Percentiles rank a stretch among this genome's conserved stretches.
These are phyloP conservation scores for Adansonia digitata DNA, from an alignment of 345 rosid species.

Conservation along the genomic window DNA sequence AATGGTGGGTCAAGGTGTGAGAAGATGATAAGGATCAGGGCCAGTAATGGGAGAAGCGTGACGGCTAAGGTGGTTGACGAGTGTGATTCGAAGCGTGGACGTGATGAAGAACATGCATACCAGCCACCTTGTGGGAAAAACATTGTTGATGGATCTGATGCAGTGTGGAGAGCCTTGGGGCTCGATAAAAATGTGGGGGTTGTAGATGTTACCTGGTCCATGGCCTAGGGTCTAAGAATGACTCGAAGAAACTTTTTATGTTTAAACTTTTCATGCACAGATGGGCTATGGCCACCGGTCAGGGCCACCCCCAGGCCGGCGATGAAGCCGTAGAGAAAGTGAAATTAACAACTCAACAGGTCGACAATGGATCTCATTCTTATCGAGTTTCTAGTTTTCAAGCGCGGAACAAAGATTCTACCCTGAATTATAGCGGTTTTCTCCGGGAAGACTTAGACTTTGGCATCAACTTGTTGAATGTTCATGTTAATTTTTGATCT, in stretches of 20 bases:
- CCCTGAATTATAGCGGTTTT: too few relatives aligned
- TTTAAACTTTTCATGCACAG: too few relatives aligned
- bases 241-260: neutral
- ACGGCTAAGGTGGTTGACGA: constrained; percentile 38
- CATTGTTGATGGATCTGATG: constrained; percentile 38
- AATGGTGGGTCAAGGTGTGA: constrained; percentile 26
- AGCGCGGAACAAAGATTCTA: too few relatives aligned
- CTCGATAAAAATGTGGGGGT: constrained; percentile 21
- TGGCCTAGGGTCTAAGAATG: constrained; percentile 16
- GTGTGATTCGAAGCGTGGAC: constrained; percentile 35
- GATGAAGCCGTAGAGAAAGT: too few relatives aligned
- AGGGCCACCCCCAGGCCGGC: too few relatives aligned
- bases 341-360: too few relatives aligned
- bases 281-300: too few relatives aligned
- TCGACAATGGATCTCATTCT: too few relatives aligned
- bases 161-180: constrained; percentile 37
- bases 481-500: too few relatives aligned
- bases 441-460: too few relatives aligned
- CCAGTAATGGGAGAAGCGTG: constrained; percentile 17
- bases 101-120: constrained; percentile 31
- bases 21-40: constrained; percentile 25
- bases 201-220: constrained; percentile 36
- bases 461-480: too few relatives aligned
- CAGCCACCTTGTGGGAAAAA: constrained; percentile 34
- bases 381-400: too few relatives aligned